A percentile compares a stretch with the other conserved stretches of the same genome.
These are phyloP conservation scores for Pseudogymnoascus sp. DNA, from an alignment of 2,329 filamentous ascomycete species.

Conservation along the genomic window DNA sequence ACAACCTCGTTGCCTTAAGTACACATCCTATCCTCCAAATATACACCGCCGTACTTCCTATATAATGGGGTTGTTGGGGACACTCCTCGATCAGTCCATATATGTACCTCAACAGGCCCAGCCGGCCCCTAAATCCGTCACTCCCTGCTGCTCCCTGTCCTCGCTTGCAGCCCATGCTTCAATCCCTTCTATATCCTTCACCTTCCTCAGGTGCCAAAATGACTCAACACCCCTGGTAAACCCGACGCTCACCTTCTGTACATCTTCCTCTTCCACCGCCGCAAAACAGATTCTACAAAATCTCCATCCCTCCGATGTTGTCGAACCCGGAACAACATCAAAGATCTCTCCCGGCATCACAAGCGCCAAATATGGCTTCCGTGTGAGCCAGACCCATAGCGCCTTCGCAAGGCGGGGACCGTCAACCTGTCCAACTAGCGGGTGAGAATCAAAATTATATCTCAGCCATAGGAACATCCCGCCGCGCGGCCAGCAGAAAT, in stretches of 20 bases:
- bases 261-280: constrained; percentile 65
- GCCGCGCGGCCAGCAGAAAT: constrained; percentile 72
- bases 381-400: constrained; percentile 65
- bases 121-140: neutral
- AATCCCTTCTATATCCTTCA: constrained; percentile 54
- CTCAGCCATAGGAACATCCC: constrained; percentile 91
- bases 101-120: neutral
- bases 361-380: constrained; percentile 62
- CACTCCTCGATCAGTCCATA: neutral
- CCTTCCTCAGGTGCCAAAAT: constrained; percentile 72
- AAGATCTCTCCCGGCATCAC: constrained; percentile 69
- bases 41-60: neutral
- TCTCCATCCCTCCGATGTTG: constrained; percentile 54
- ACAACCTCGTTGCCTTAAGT: neutral
- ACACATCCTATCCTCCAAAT: neutral
- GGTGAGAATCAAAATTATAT: constrained; percentile 65
- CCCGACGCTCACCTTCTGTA: constrained; percentile 53
- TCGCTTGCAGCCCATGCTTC: constrained; percentile 10
- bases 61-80: neutral
- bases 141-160: neutral
- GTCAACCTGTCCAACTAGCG: constrained; percentile 47
- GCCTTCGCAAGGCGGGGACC: constrained; percentile 53
- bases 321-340: constrained; percentile 55
- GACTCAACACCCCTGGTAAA: constrained; percentile 62
- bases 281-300: constrained; percentile 80